phyloP scores from a whole-genome alignment of 2,329 filamentous ascomycete genomes.

The Sporothrix pseudoabietina region DNA sequence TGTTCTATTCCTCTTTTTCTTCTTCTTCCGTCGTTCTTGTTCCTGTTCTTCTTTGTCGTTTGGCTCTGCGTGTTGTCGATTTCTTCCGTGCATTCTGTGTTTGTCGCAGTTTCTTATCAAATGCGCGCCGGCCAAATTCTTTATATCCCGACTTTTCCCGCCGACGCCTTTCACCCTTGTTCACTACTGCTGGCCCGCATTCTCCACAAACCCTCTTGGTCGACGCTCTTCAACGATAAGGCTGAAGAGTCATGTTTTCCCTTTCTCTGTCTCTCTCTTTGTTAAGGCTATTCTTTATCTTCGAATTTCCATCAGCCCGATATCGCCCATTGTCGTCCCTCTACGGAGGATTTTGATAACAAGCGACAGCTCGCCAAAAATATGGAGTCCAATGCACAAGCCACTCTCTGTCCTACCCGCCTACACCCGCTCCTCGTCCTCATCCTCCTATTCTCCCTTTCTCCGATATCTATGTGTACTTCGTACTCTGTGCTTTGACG shows the following conservation, averaged over 20 bases:
- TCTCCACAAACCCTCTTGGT: neutral
- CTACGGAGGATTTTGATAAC: neutral
- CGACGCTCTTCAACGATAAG: slow-evolving; percentile 15
- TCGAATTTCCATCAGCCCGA: neutral
- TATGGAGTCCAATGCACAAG: neutral
- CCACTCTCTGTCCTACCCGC: neutral
- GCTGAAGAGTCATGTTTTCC: slow-evolving; percentile 9
- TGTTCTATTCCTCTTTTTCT: no score
- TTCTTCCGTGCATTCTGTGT: neutral
- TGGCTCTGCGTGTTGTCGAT: neutral
- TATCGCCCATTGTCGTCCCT: slow-evolving; percentile 1
- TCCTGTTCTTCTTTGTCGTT: neutral
- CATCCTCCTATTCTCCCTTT: neutral
- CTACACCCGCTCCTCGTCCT: neutral
- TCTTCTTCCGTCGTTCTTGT: neutral
- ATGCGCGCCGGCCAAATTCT: neutral
- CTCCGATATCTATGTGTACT: neutral
- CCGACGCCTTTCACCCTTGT: neutral
- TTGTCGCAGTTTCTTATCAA: neutral
- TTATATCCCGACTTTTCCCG: slow-evolving; percentile 6
- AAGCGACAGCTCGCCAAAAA: neutral
- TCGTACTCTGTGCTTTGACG: neutral
- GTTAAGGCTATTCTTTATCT: neutral
- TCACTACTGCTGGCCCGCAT: neutral
- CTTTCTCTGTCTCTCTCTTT: neutral